These are phyloP conservation scores for Hemileccinum hortonii DNA, from an alignment of 1,284 basidiomycete species.

Conservation along the genomic window DNA sequence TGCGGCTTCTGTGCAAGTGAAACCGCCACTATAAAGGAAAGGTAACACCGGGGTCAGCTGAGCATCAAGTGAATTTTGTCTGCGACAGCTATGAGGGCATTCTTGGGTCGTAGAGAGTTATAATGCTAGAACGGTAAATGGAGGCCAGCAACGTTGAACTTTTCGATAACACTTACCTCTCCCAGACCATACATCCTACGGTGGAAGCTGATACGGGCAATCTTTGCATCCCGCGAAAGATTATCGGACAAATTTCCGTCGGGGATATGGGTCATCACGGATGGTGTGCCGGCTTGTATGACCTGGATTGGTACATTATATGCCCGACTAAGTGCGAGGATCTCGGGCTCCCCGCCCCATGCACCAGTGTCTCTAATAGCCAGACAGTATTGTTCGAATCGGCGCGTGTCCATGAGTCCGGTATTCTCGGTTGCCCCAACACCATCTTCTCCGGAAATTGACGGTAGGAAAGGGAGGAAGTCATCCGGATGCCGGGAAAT, in stretches of 20 bases:
- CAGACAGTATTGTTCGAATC: slow-evolving; percentile 80
- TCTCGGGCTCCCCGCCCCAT: slow-evolving; percentile 99
- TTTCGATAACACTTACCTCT: slow-evolving; percentile 60
- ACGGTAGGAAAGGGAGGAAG: slow-evolving; percentile 92
- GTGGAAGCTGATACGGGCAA: slow-evolving; percentile 85
- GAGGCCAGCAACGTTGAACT: background rate
- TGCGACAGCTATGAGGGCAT: slow-evolving; percentile 39
- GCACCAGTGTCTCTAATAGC: slow-evolving; percentile 80
- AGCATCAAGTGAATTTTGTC: slow-evolving; percentile 42
- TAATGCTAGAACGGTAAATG: slow-evolving; percentile 63
- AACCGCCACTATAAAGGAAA: background rate
- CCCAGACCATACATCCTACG: slow-evolving; percentile 90
- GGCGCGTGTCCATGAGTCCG: slow-evolving; percentile 69
- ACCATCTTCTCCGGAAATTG: slow-evolving; percentile 74
- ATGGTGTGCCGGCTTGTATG: slow-evolving; percentile 80
- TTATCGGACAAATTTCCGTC: slow-evolving; percentile 33
- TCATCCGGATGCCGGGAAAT: slow-evolving; percentile 85
- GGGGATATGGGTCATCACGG: slow-evolving; percentile 81
- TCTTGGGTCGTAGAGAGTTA: slow-evolving; percentile 74
- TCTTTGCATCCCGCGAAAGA: slow-evolving; percentile 42
- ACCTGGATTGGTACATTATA: slow-evolving; percentile 90
- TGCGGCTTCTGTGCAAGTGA: background rate
- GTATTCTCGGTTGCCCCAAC: slow-evolving; percentile 57
- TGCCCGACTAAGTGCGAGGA: slow-evolving; percentile 84
- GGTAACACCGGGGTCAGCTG: slow-evolving; percentile 20